Percentiles rank a stretch among this genome's conserved stretches.
phyloP scores from a whole-genome alignment of 2,329 filamentous ascomycete species.

The Xylariaceae sp. region DNA sequence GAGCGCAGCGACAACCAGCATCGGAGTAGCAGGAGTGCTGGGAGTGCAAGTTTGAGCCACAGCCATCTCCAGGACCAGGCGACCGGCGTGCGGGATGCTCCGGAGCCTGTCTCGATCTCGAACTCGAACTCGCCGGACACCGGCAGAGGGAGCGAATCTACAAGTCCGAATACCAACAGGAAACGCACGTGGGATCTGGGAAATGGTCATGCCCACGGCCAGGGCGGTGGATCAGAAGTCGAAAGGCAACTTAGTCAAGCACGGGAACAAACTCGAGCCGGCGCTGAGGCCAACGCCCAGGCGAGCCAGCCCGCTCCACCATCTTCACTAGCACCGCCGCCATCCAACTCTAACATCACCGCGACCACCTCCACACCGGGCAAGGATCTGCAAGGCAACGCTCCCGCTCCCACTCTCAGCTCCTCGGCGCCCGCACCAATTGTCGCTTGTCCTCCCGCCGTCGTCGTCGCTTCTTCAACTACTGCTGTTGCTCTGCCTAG shows the following conservation, averaged over 20 bases:
- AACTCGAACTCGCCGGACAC: neutral
- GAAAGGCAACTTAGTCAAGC: slow-evolving; percentile 1
- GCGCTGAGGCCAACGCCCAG: neutral
- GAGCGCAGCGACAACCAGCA: slow-evolving; percentile 18
- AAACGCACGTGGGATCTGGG: neutral
- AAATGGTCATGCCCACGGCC: no score
- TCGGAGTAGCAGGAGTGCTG: slow-evolving; percentile 5
- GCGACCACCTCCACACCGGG: slow-evolving; percentile 18
- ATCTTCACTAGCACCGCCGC: neutral
- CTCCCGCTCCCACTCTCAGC: neutral
- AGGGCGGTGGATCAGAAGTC: slow-evolving; percentile 3
- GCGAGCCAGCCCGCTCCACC: no score
- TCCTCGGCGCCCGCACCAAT: slow-evolving; percentile 6
- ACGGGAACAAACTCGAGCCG: slow-evolving; percentile 1
- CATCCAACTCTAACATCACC: neutral
- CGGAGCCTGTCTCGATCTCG: neutral
- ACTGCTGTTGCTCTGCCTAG: slow-evolving; percentile 27
- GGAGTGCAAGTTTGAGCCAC: slow-evolving; percentile 2
- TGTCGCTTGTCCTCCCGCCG: slow-evolving; percentile 13
- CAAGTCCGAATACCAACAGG: neutral
- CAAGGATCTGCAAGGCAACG: slow-evolving; percentile 34
- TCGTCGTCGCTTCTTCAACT: slow-evolving; percentile 13
- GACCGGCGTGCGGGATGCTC: neutral
- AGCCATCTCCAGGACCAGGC: slow-evolving; percentile 2
- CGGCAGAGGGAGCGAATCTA: neutral